A percentile compares a stretch with the other conserved stretches of the same genome.
phyloP scores from a whole-genome alignment of 2,329 filamentous ascomycete species.

The Didymella sp. region DNA sequence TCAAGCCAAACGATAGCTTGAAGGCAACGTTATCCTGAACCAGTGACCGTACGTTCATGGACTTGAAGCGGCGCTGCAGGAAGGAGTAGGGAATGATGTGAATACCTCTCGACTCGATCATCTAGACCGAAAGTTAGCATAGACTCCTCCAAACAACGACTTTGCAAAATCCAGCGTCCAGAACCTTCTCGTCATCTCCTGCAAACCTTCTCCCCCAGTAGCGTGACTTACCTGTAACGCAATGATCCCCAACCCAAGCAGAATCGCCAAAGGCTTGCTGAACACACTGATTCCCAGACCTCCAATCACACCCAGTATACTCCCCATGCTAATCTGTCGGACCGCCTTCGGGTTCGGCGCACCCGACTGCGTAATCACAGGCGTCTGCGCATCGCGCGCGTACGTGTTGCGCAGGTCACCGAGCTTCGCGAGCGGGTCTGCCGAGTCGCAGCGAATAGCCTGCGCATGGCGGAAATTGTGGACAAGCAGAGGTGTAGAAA shows the following conservation, averaged over 20 bases:
- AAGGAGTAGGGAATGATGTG: slow-evolving; percentile 57
- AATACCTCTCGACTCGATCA: slow-evolving; percentile 60
- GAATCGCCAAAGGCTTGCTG: slow-evolving; percentile 71
- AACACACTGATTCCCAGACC: slow-evolving; percentile 73
- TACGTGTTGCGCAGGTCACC: slow-evolving; percentile 48
- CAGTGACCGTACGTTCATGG: slow-evolving; percentile 58
- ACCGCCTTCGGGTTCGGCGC: slow-evolving; percentile 52
- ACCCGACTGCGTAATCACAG: slow-evolving; percentile 49
- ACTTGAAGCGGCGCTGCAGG: slow-evolving; percentile 60
- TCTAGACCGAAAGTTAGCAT: slow-evolving; percentile 46
- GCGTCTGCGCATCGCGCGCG: slow-evolving; percentile 49
- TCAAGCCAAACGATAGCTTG: slow-evolving; percentile 73
- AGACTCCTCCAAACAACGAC: background rate
- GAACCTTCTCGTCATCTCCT: background rate
- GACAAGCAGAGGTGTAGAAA: slow-evolving; percentile 43
- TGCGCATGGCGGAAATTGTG: slow-evolving; percentile 35
- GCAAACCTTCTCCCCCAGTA: background rate
- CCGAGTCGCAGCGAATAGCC: slow-evolving; percentile 48
- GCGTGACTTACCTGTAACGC: slow-evolving; percentile 64
- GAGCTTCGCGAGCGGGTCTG: slow-evolving; percentile 47
- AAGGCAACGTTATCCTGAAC: slow-evolving; percentile 68
- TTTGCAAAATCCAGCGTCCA: background rate
- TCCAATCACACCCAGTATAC: slow-evolving; percentile 53
- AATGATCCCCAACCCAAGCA: slow-evolving; percentile 70
- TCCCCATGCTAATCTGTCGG: slow-evolving; percentile 56